Conservation (phyloP, 2,329 filamentous ascomycete species). For the Fusarium sp. region DNA sequence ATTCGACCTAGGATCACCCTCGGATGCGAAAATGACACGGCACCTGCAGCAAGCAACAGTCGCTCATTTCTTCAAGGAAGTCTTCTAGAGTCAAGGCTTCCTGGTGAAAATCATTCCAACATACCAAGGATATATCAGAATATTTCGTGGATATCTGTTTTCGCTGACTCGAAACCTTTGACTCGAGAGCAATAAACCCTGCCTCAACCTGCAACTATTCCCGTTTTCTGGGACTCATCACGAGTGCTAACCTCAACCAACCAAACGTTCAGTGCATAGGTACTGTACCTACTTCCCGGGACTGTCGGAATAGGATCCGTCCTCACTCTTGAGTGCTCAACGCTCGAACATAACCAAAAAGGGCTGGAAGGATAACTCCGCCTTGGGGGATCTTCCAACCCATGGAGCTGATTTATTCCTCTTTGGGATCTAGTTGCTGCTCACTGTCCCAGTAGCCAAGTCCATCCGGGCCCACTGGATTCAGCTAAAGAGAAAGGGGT, state of each 20-base stretch:
- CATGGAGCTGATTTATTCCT: constrained; percentile 20
- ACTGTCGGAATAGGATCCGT: constrained; percentile 27
- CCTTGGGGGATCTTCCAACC: constrained; percentile 26
- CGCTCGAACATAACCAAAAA: constrained; percentile 18
- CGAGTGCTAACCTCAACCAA: background rate
- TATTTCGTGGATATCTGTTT: background rate
- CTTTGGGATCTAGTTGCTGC: constrained; percentile 20
- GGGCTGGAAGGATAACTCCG: constrained; percentile 19
- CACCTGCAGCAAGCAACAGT: constrained; percentile 24
- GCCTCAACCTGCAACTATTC: constrained; percentile 1
- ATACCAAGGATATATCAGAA: constrained; percentile 12
- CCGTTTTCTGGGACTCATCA: background rate
- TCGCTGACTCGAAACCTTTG: background rate
- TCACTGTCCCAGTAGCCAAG: constrained; percentile 25
- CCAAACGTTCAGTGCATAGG: background rate
- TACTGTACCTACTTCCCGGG: constrained; percentile 8
- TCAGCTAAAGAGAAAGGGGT: constrained; percentile 23
- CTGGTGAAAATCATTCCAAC: constrained; percentile 19
- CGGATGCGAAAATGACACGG: constrained; percentile 36
- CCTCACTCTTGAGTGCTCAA: constrained; percentile 15
- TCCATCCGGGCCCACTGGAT: constrained; percentile 13
- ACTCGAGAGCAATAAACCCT: constrained; percentile 3
- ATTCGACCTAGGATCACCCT: constrained; percentile 19
- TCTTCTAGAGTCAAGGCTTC: constrained; percentile 16
- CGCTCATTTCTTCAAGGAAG: background rate